phyloP scores from a whole-genome alignment of 305 asterid species.

The Fraxinus albicans region DNA sequence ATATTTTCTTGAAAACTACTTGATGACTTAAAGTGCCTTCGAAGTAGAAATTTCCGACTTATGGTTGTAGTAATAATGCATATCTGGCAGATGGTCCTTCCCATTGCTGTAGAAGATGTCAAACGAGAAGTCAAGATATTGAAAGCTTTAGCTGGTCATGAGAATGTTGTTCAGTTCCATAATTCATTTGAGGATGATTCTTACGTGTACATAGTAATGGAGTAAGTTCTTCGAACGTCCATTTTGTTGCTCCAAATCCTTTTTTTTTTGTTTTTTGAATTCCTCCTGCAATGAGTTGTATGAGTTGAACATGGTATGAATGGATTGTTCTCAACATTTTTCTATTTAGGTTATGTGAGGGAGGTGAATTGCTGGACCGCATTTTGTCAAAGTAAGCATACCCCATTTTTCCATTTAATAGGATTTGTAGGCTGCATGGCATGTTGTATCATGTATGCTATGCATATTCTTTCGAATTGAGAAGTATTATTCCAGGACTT shows the following conservation, averaged over 20 bases:
- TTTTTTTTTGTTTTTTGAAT: too few relatives aligned
- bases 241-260: background rate
- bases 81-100: slow-evolving; percentile 68
- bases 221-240: slow-evolving; percentile 45
- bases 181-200: slow-evolving; percentile 72
- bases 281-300: slow-evolving; percentile 11
- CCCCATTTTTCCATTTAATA: background rate
- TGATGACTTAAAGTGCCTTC: background rate
- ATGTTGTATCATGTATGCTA: background rate
- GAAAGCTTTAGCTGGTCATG: slow-evolving; percentile 80
- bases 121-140: slow-evolving; percentile 82
- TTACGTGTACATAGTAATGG: slow-evolving; percentile 78
- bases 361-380: slow-evolving; percentile 87
- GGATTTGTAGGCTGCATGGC: slow-evolving; percentile 10
- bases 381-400: slow-evolving; percentile 79
- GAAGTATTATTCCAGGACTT: slow-evolving; percentile 17
- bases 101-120: slow-evolving; percentile 82
- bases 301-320: slow-evolving; percentile 11
- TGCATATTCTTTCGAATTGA: slow-evolving; percentile 9
- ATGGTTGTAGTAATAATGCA: slow-evolving; percentile 14
- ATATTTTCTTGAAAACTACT: background rate
- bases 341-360: slow-evolving; percentile 67
- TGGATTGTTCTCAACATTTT: slow-evolving; percentile 11
- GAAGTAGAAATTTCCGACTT: background rate
- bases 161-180: slow-evolving; percentile 76